phyloP scores from a whole-genome alignment of 306 rosid species.

The Gastrolobium villosum region DNA sequence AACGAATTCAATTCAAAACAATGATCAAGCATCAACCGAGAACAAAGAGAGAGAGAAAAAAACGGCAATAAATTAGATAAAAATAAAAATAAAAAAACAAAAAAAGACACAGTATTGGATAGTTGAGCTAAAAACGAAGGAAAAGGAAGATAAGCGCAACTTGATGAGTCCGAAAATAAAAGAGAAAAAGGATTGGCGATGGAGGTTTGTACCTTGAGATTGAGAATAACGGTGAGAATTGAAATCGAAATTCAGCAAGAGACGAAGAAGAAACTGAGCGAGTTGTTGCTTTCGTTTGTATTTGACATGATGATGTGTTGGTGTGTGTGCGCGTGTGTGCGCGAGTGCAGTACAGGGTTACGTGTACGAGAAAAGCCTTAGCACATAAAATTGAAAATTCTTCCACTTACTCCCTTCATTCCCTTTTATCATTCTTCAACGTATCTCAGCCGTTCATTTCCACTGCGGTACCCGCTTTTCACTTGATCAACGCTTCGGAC shows the following conservation, averaged over 20 bases:
- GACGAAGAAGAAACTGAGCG: constrained; percentile 43
- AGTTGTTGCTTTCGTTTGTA: constrained; percentile 29
- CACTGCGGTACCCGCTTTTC: background rate
- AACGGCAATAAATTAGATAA: background rate
- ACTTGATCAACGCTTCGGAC: background rate
- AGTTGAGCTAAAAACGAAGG: constrained; percentile 9
- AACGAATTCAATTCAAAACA: background rate
- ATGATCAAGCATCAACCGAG: background rate
- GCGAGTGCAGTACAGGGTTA: constrained; percentile 40
- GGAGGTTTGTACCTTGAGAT: constrained; percentile 34
- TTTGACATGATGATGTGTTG: constrained; percentile 25
- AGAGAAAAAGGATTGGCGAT: background rate
- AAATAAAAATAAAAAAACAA: background rate
- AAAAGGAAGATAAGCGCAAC: background rate
- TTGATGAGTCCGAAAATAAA: constrained; percentile 22
- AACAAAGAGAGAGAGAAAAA: background rate
- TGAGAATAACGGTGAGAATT: constrained; percentile 42
- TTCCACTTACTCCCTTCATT: constrained; percentile 8
- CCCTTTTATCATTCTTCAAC: background rate
- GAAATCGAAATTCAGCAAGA: constrained; percentile 39
- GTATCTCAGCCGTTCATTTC: constrained; percentile 32
- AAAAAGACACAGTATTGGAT: background rate
- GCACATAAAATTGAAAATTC: constrained; percentile 50
- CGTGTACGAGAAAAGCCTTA: constrained; percentile 51
- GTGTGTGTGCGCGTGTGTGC: constrained; percentile 9